A percentile compares a stretch with the other conserved stretches of the same genome.
phyloP scores from a whole-genome alignment of 192 early-diverging fungal genomes.

The Linnemannia exigua region DNA sequence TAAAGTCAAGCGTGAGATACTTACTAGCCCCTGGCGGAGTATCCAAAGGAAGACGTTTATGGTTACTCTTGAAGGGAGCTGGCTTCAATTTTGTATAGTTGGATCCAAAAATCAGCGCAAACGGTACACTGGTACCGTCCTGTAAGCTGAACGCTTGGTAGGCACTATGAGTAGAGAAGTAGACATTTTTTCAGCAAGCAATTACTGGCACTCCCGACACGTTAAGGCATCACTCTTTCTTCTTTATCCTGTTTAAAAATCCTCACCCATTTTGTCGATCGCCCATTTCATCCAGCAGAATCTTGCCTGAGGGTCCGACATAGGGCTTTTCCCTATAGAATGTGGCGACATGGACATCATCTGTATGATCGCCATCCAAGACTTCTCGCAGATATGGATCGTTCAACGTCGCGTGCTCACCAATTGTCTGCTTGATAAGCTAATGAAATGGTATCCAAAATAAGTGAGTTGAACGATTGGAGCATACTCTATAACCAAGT shows the following conservation, averaged over 20 bases:
- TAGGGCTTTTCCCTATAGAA: neutral
- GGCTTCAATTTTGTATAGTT: neutral
- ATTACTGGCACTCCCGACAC: neutral
- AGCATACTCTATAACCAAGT: neutral
- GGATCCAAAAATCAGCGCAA: neutral
- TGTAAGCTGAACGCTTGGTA: conserved; percentile 8
- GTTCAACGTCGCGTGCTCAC: neutral
- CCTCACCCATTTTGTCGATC: conserved; percentile 22
- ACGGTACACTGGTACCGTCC: neutral
- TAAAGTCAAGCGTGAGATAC: neutral
- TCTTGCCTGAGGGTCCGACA: conserved; percentile 15
- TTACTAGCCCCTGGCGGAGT: conserved; percentile 18
- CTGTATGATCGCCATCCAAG: conserved; percentile 4
- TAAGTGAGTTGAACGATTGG: neutral
- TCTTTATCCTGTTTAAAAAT: neutral
- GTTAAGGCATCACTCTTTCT: neutral
- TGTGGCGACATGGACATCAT: neutral
- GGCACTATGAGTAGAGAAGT: neutral
- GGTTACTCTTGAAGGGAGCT: neutral
- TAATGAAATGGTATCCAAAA: neutral
- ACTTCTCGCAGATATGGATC: neutral
- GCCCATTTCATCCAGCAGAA: conserved; percentile 11
- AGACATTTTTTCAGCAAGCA: too few relatives aligned
- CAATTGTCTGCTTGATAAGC: neutral
- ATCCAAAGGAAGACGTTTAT: neutral